Evolutionary conservation across 139 green algal species (phyloP).

Genomic region (Mesotaenium endlicherianum): DNA sequence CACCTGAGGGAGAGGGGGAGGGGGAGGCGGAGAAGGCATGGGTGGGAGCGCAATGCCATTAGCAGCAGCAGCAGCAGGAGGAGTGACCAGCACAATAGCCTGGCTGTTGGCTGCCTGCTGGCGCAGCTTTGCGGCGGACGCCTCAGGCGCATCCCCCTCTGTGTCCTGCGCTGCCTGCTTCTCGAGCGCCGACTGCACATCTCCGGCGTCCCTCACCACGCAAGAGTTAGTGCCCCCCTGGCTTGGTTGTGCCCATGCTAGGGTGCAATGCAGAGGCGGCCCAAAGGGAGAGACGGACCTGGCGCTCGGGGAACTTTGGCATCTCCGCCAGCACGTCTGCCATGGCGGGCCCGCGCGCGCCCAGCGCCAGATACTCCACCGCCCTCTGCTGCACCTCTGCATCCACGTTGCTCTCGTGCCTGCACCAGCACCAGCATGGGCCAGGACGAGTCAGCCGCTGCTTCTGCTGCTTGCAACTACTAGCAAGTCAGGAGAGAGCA

Average conservation of each 20-base stretch:
- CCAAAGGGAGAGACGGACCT: slow-evolving; percentile 26
- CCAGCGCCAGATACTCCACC: slow-evolving; percentile 81
- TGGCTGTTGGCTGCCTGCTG: background rate
- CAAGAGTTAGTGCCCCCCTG: too few relatives aligned
- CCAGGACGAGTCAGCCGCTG: background rate
- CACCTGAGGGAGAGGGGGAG: background rate
- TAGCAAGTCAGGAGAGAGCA: background rate
- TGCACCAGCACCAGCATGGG: slow-evolving; percentile 39
- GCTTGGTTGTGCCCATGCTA: too few relatives aligned
- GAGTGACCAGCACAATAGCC: slow-evolving; percentile 17
- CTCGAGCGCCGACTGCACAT: slow-evolving; percentile 46
- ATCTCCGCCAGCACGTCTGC: slow-evolving; percentile 55
- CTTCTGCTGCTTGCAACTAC: background rate
- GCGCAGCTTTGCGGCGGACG: slow-evolving; percentile 19
- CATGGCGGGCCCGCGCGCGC: slow-evolving; percentile 19
- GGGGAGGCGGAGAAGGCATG: background rate
- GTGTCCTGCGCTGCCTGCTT: slow-evolving; percentile 28
- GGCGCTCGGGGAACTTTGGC: slow-evolving; percentile 59
- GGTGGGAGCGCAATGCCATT: background rate
- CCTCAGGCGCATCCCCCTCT: slow-evolving; percentile 27
- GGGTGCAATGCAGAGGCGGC: too few relatives aligned
- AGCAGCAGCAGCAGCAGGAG: slow-evolving; percentile 20
- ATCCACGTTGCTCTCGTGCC: slow-evolving; percentile 65
- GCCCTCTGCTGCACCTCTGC: slow-evolving; percentile 92
- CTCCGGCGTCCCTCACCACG: background rate